Conservation (phyloP, 345 rosid genomes). For the Moringa oleifera region DNA sequence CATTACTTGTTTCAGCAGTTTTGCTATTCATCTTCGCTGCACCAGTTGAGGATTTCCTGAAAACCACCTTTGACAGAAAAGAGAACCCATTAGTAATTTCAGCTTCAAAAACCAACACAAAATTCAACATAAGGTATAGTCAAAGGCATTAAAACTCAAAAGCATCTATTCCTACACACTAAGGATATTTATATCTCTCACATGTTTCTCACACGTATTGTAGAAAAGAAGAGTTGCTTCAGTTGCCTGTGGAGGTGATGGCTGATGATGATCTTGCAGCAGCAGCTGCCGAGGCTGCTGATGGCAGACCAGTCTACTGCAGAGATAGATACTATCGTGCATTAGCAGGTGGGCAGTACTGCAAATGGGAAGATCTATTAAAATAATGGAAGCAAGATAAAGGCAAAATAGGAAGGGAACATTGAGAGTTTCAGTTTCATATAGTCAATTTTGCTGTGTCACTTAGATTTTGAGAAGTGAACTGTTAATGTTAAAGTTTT, state of each 20-base stretch:
- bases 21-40: slow-evolving; percentile 69
- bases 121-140: slow-evolving; percentile 60
- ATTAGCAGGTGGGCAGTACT: slow-evolving; percentile 95
- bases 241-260: slow-evolving; percentile 61
- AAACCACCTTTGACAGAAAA: slow-evolving; percentile 26
- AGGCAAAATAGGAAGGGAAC: not conserved
- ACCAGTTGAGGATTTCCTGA: slow-evolving; percentile 69
- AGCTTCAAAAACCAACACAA: slow-evolving; percentile 43
- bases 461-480: not conserved
- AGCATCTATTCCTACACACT: not conserved
- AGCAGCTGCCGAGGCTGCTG: slow-evolving; percentile 95
- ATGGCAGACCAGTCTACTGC: slow-evolving; percentile 95
- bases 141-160: slow-evolving; percentile 2
- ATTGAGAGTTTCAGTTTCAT: slow-evolving; percentile 10
- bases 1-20: slow-evolving; percentile 61
- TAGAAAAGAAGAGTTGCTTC: slow-evolving; percentile 76
- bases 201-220: slow-evolving; percentile 1
- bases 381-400: slow-evolving; percentile 17
- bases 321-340: slow-evolving; percentile 93
- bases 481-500: not conserved
- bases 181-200: not conserved
- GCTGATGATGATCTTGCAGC: slow-evolving; percentile 78
- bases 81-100: slow-evolving; percentile 34
- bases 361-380: slow-evolving; percentile 92
- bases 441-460: slow-evolving; percentile 6